These are phyloP conservation scores for Crithidia expoeki DNA, from an alignment of 208 protist species.

Conservation along the genomic window DNA sequence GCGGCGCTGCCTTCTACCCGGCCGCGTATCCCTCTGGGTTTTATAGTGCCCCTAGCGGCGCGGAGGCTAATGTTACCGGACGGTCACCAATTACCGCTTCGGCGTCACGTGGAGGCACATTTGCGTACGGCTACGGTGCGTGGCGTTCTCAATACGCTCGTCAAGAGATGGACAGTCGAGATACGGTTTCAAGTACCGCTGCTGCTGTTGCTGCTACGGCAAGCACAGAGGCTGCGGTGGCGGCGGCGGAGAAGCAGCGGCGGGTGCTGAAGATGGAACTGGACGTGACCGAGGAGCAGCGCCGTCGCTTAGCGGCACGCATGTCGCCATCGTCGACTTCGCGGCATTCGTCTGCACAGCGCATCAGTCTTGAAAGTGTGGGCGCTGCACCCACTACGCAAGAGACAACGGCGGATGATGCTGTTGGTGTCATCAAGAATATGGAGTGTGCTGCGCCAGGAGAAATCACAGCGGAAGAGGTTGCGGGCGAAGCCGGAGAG, in stretches of 20 bases:
- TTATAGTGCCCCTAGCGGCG: not conserved
- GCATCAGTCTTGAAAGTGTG: not conserved
- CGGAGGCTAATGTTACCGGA: not conserved
- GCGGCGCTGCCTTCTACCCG: not conserved
- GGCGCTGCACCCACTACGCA: not conserved
- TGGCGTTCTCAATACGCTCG: not conserved
- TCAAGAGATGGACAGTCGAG: not conserved
- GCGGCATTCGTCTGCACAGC: not conserved
- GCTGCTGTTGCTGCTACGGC: not conserved
- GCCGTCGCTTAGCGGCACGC: slow-evolving; percentile 23
- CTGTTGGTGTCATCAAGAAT: not conserved
- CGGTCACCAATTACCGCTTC: not conserved
- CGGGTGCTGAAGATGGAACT: slow-evolving; percentile 30
- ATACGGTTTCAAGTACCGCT: not conserved
- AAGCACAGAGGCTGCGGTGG: not conserved
- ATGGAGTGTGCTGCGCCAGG: not conserved
- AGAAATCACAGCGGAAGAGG: not conserved
- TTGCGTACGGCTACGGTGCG: slow-evolving; percentile 10
- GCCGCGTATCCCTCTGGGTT: slow-evolving; percentile 13
- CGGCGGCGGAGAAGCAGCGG: slow-evolving; percentile 28
- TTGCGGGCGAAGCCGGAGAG: not conserved
- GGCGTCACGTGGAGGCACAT: not conserved
- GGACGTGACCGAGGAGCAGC: slow-evolving; percentile 32
- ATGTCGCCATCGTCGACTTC: slow-evolving; percentile 2
- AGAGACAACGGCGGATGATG: not conserved